A percentile compares a stretch with the other conserved stretches of the same genome.
These are phyloP conservation scores for Torulaspora quercuum DNA, from an alignment of 805 yeast genomes.

Conservation along the genomic window DNA sequence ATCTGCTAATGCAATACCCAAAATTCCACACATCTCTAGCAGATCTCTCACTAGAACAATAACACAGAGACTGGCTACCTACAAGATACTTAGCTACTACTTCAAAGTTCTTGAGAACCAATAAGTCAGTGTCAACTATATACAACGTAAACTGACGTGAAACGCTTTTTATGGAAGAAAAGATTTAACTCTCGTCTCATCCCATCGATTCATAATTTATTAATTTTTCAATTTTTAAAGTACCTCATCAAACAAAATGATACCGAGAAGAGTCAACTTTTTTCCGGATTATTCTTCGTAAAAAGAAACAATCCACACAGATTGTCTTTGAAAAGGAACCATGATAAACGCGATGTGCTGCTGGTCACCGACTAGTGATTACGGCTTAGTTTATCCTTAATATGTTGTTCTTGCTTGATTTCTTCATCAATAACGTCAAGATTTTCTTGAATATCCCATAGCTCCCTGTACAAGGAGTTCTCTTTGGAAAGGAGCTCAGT, in stretches of 20 bases:
- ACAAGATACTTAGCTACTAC: conserved; percentile 2
- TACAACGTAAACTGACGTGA: too few species aligned
- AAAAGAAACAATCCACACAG: conserved; percentile 7
- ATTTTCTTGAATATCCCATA: conserved; percentile 93
- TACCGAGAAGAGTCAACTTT: conserved; percentile 1
- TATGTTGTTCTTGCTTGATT: conserved; percentile 27
- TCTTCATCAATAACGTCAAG: conserved; percentile 48
- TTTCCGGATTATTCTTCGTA: conserved; percentile 4
- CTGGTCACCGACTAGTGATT: conserved; percentile 1
- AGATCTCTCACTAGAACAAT: background rate
- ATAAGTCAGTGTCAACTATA: conserved; percentile 5
- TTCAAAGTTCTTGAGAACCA: conserved; percentile 3
- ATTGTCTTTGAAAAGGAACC: background rate
- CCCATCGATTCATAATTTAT: too few species aligned
- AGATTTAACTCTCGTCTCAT: too few species aligned
- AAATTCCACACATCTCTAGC: conserved; percentile 81
- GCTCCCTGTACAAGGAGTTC: conserved; percentile 64
- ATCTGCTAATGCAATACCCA: conserved; percentile 83
- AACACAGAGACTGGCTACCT: conserved; percentile 2
- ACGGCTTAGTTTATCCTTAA: conserved; percentile 6
- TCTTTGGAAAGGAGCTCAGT: conserved; percentile 50
- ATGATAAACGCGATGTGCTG: too few species aligned
- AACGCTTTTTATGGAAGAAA: too few species aligned
- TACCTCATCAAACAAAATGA: too few species aligned
- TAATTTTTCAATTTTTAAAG: background rate